Evolutionary conservation across 164 flowering plant genomes (phyloP).

Genomic region (Malania oleifera): DNA sequence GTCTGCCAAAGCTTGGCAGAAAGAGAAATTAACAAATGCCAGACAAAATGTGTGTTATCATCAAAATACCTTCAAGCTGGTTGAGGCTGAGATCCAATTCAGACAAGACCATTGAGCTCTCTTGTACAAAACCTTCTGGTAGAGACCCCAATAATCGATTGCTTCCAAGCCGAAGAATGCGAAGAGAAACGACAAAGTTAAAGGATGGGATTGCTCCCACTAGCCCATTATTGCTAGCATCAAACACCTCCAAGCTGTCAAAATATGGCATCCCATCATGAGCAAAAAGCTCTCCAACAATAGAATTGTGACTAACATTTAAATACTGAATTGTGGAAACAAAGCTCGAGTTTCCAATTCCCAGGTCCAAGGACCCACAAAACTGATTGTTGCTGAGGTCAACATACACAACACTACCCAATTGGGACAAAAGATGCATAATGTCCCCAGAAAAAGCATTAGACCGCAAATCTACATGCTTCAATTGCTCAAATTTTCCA

Average conservation of each 20-base stretch:
- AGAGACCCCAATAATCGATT: constrained; percentile 58
- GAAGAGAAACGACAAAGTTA: constrained; percentile 50
- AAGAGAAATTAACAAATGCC: not conserved
- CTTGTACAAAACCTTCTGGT: constrained; percentile 56
- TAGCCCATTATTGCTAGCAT: constrained; percentile 58
- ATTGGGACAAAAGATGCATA: constrained; percentile 31
- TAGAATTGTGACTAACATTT: constrained; percentile 52
- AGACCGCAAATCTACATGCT: constrained; percentile 44
- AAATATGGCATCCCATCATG: constrained; percentile 62
- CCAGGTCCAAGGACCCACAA: constrained; percentile 46
- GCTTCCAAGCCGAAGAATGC: constrained; percentile 44
- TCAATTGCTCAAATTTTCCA: constrained; percentile 32
- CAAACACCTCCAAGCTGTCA: constrained; percentile 64
- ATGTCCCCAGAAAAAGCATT: constrained; percentile 53
- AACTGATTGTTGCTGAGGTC: constrained; percentile 61
- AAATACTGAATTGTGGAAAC: constrained; percentile 45
- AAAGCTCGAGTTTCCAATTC: constrained; percentile 37
- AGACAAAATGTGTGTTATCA: not conserved
- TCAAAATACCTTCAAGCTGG: constrained; percentile 52
- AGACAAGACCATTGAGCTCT: constrained; percentile 52
- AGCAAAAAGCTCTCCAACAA: constrained; percentile 57
- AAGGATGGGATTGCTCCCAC: constrained; percentile 53
- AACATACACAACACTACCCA: constrained; percentile 37
- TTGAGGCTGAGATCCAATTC: constrained; percentile 74
- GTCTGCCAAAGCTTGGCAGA: too few relatives aligned